Evolutionary conservation across 257 asterid species (phyloP), one percentile per base, ranked within the genome.

Genomic region (Thymus mandschuricus): DNA sequence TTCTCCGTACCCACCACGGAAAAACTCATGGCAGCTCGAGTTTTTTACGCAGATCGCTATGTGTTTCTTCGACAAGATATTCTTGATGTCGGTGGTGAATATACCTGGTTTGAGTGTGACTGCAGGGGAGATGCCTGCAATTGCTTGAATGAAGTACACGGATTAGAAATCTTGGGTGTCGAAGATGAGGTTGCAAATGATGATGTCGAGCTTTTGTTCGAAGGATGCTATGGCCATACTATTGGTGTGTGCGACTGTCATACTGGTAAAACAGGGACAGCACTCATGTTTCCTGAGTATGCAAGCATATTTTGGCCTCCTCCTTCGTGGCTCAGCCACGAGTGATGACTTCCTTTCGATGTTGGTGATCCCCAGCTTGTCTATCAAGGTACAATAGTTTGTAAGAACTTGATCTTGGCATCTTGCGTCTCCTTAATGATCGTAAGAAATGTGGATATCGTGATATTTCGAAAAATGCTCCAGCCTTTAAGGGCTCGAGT

Each of bases 241-340:
- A 11, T 57, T 10, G 63, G 63, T 11, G 63, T 31, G 8, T 10
- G 11, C 6, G 63, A 57, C n/a, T 57, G 7, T 30, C 21, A 3
- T 4, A 31, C 41, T 57, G 41, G 43, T 30, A 31, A 30, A 3
- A 57, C 41, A 30, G 63, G 63, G 15, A 57, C 63, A 3, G 43
- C 63, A 33, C 63, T 57, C 9, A 57, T 31, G 43, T 57, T 10
- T 31, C 63, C 63, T 57, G 43, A 57, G 33, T 57, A 57, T 57
- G 41, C 63, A 30, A 57, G 41, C 43, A 30, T 57, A 57, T 57
- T 57, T 57, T 57, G 63, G 63, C 63, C 63, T 9, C 63, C 63
- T 11, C 63, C 63, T 8, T 38, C 63, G 3, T 57, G 63, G 63
- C 63, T 57, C 60, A 55, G 7, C 40, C 63, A 1, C n/a, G 7